Evolutionary conservation across 2,329 filamentous ascomycete genomes (phyloP), one percentile per base, ranked within the genome.

Genomic region (Didymella segeticola): DNA sequence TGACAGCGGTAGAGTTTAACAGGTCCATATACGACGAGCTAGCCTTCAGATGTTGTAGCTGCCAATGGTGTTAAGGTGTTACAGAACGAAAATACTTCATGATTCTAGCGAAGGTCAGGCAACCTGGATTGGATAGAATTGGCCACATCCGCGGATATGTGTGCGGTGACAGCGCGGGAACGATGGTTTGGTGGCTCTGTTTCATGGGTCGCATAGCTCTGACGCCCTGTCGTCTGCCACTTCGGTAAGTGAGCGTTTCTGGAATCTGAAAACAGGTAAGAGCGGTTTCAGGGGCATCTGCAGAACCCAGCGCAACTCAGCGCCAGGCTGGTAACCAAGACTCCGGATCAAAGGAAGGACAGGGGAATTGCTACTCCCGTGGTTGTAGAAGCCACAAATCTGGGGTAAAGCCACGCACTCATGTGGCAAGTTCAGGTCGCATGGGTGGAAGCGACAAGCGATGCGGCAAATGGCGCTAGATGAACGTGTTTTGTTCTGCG

Each of bases 191-290:
- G 56, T 55, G 49, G 54, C 47, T 51, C 47, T 58, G 66, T 69
- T 68, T 67, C 65, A 63, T 50, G 53, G 63, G 62, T 56, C 49
- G 56, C 64, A 63, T 60, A 47, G 56, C 55, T 39, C 38, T 52
- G 53, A 54, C 58, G 55, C 54, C 56, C 56, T 64, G 57, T 59
- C 55, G 61, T 64, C 53, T 62, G 38, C 47, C 50, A 59, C 42
- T 62, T 59, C 57, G 36, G 56, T 53, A 58, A 31, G 49, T 57
- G 43, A 43, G 42, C 56, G 43, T 51, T 45, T 54, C 45, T 46
- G 34, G 34, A 39, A 47, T 27, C 51, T 42, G 34, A 43, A 59
- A 60, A 48, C 43, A 52, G 55, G 37, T 57, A 46, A 47, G 48
- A 30, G 42, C 43, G 34, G 58, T 62, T 62, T 63, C 58, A 62